Conservation (phyloP, 23 red algal genomes). For the Gracilaria caudata region DNA sequence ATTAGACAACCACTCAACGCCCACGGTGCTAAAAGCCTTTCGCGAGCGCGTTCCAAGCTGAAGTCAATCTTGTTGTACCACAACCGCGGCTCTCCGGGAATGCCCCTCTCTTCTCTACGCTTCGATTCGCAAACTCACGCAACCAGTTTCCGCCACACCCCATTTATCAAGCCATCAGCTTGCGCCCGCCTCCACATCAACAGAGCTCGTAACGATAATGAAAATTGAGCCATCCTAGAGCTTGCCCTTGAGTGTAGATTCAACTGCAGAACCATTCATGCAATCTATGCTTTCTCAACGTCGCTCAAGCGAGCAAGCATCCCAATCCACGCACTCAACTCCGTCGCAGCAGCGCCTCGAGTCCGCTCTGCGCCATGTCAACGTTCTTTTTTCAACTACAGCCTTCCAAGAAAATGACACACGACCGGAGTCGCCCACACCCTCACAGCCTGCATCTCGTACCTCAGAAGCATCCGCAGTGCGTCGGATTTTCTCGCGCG, state of each 20-base stretch:
- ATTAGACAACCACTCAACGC: no score
- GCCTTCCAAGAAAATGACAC: constrained; percentile 28
- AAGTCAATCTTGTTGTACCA: background rate
- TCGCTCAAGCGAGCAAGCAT: constrained; percentile 60
- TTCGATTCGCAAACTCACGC: background rate
- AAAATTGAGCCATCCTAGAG: background rate
- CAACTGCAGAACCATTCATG: background rate
- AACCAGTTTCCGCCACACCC: background rate
- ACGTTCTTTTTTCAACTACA: constrained; percentile 36
- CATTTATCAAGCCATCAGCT: background rate
- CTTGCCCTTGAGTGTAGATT: background rate
- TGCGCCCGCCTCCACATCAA: background rate
- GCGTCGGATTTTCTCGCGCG: constrained; percentile 65
- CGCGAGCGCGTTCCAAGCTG: no score
- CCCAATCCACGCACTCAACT: constrained; percentile 10
- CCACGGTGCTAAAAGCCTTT: no score
- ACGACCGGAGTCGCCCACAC: constrained; percentile 23
- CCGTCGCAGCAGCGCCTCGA: constrained; percentile 47
- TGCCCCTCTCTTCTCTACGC: background rate
- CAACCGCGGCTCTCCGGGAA: background rate
- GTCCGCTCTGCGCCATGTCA: constrained; percentile 48
- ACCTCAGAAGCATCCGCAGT: constrained; percentile 41
- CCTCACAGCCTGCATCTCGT: constrained; percentile 17
- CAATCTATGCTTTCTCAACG: constrained; percentile 64
- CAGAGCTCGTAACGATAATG: background rate